Evolutionary conservation across 768 basidiomycete species (phyloP), one percentile per base, ranked within the genome.

Genomic region (Rickenella mellea): DNA sequence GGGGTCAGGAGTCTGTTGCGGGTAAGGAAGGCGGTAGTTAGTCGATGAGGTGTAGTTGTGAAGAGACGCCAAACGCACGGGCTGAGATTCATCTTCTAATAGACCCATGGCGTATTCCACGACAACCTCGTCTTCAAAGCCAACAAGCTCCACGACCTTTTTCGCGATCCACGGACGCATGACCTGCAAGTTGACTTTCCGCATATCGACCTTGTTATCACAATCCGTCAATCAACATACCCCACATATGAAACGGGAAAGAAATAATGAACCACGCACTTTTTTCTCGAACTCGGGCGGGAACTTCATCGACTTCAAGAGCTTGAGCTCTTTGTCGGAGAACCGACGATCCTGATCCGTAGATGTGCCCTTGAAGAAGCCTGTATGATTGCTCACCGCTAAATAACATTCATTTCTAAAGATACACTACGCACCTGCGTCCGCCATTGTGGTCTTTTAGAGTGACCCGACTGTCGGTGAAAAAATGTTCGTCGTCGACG

Each of bases 71-170:
- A 10, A 22, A 59, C 82, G 50, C 48, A 94, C 92, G n/a, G 86
- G 83, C 49, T 84, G 75, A 12, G 76, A 71, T 37, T 78, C 69
- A 52, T 96, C 89, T 56, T 99, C 96, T 5, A 99, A 66, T 15
- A 98, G 70, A 14, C 90, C 90, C 79, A 91, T 89, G 14, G 91
- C 90, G 56, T 96, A 98, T 56, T 97, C 94, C 22, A 97, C 80
- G 30, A 98, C 83, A 31, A 99, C 82, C 58, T 99, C 96, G 61
- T 99, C 96, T 54, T 99, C 96, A 27, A 98, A 79, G 2, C 93
- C 90, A 31, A 92, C 78, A 17, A 96, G 73, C 44, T 92, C 87
- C 3, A 84, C 75, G 43, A 96, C 83, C 62, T 88, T 86, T 70
- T 90, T 91, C 11, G 88, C 85, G 46, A 97, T 81, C 96, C 96